Conservation (phyloP, 2,329 filamentous ascomycete genomes). For the Metarhizium anisopliae region DNA sequence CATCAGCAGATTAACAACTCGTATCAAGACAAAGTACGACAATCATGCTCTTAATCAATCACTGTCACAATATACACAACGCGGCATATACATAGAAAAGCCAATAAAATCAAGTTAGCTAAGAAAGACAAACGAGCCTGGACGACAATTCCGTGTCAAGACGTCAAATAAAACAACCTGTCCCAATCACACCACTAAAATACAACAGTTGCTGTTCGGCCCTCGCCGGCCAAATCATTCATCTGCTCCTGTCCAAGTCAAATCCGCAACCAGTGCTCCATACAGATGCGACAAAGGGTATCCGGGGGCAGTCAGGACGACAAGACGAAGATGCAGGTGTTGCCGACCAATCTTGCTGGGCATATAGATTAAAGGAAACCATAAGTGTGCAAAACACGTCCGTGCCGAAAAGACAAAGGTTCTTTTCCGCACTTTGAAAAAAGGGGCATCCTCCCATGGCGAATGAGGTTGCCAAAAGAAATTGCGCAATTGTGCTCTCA, state of each 20-base stretch:
- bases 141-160: slow-evolving; percentile 20
- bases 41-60: too few relatives aligned
- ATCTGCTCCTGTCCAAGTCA: slow-evolving; percentile 25
- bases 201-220: slow-evolving; percentile 28
- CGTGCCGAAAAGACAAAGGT: background rate
- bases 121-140: slow-evolving; percentile 26
- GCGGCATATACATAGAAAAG: slow-evolving; percentile 6
- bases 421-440: background rate
- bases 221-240: slow-evolving; percentile 16
- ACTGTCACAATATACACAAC: background rate
- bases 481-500: background rate
- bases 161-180: slow-evolving; percentile 21
- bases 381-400: slow-evolving; percentile 9
- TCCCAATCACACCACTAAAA: slow-evolving; percentile 28
- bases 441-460: slow-evolving; percentile 4
- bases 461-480: background rate
- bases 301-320: slow-evolving; percentile 17
- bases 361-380: slow-evolving; percentile 12
- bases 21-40: too few relatives aligned
- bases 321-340: slow-evolving; percentile 8
- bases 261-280: slow-evolving; percentile 22
- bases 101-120: slow-evolving; percentile 30
- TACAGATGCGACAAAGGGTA: slow-evolving; percentile 20
- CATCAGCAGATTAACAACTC: too few relatives aligned
- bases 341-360: slow-evolving; percentile 11